A percentile compares a stretch with the other conserved stretches of the same genome.
phyloP scores from a whole-genome alignment of 169 alveolate species.

The Plasmodium vivax region DNA sequence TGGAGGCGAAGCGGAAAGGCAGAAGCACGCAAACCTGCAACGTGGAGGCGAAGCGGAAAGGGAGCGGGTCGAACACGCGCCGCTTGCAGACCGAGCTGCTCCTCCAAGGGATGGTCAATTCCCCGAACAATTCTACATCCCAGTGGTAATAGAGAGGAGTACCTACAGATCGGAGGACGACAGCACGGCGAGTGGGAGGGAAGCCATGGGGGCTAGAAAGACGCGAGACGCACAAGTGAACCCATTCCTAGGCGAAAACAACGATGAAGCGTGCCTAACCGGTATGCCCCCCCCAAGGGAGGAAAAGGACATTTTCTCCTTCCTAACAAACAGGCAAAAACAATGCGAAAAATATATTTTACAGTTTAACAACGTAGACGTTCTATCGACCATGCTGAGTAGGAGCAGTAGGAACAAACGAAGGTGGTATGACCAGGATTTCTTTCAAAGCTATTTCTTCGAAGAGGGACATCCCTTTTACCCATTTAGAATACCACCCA shows the following conservation, averaged over 20 bases:
- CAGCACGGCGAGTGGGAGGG: background rate
- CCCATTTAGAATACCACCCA: conserved; percentile 42
- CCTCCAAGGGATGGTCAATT: conserved; percentile 75
- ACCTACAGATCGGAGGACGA: background rate
- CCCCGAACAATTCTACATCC: conserved; percentile 75
- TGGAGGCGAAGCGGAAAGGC: background rate
- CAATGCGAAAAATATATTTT: conserved; percentile 44
- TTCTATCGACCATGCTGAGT: background rate
- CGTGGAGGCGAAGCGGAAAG: no score
- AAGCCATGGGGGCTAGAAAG: background rate
- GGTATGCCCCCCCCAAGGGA: background rate
- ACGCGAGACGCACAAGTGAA: background rate
- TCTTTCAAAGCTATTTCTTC: conserved; percentile 36
- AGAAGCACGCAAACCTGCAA: no score
- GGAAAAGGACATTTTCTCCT: conserved; percentile 41
- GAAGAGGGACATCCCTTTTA: conserved; percentile 72
- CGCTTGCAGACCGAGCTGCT: background rate
- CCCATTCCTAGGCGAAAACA: background rate
- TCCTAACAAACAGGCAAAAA: conserved; percentile 54
- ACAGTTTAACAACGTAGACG: conserved; percentile 29
- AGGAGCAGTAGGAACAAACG: background rate
- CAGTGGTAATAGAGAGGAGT: conserved; percentile 28
- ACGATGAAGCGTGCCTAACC: conserved; percentile 4
- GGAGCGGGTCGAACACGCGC: background rate
- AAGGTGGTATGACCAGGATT: conserved; percentile 1